Conservation (phyloP, 1,284 basidiomycete genomes). For the Meira miltonrushii region DNA sequence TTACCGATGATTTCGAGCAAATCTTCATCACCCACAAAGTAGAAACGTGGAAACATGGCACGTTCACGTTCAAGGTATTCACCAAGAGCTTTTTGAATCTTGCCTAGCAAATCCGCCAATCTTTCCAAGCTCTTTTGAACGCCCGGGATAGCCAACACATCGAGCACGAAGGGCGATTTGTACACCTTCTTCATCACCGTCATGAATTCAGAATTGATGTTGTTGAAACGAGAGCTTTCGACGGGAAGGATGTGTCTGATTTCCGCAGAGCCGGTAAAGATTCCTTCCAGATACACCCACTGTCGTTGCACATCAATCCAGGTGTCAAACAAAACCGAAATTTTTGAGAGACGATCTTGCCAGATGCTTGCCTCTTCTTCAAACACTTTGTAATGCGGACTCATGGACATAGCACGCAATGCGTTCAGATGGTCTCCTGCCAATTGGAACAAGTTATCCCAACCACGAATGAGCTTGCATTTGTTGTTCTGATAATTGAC, state of each 20-base stretch:
- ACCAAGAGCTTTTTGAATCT: constrained; percentile 98
- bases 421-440: constrained; percentile 74
- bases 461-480: constrained; percentile 80
- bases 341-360: constrained; percentile 52
- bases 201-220: constrained; percentile 97
- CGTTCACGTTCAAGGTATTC: constrained; percentile 96
- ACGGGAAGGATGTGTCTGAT: constrained; percentile 80
- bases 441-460: constrained; percentile 73
- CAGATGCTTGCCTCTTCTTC: constrained; percentile 55
- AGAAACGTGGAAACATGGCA: constrained; percentile 91
- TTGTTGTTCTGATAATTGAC: constrained; percentile 95
- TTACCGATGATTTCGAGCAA: constrained; percentile 98
- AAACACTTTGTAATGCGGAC: constrained; percentile 50
- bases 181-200: constrained; percentile 99
- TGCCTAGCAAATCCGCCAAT: constrained; percentile 87
- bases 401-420: constrained; percentile 73
- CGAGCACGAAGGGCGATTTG: constrained; percentile 95
- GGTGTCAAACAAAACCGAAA: constrained; percentile 81
- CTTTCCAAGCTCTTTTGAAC: constrained; percentile 97
- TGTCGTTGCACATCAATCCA: constrained; percentile 99
- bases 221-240: constrained; percentile 92
- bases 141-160: constrained; percentile 91
- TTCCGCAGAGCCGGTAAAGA: constrained; percentile 96
- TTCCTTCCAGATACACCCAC: constrained; percentile 99
- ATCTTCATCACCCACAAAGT: constrained; percentile 99